Evolutionary conservation across 139 green algal species (phyloP), one percentile per base, ranked within the genome.

Genomic region (Trebouxia sp.): DNA sequence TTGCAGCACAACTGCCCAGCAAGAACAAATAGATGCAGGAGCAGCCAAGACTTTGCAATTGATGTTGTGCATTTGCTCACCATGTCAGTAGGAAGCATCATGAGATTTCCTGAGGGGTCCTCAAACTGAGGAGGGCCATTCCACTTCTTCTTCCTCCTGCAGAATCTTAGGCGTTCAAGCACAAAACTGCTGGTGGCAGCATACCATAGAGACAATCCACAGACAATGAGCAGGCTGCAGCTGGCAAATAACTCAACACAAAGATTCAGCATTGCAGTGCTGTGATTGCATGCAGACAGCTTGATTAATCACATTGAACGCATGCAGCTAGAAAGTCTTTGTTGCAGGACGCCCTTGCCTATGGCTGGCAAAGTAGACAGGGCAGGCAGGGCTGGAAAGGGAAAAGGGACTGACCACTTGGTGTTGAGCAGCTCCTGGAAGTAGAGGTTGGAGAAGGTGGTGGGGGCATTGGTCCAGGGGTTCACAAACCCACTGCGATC

Each of bases 11-110:
- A n/a, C n/a, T n/a, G n/a, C n/a, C n/a, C n/a, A n/a, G n/a, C n/a
- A n/a, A n/a, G n/a, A n/a, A n/a, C n/a, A n/a, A n/a, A n/a, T n/a
- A n/a, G n/a, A n/a, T n/a, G n/a, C n/a, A n/a, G n/a, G n/a, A n/a
- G n/a, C n/a, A n/a, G n/a, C n/a, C n/a, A n/a, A n/a, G n/a, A n/a
- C n/a, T n/a, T n/a, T n/a, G n/a, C n/a, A n/a, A n/a, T n/a, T n/a
- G n/a, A n/a, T n/a, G n/a, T n/a, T n/a, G n/a, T n/a, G n/a, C n/a
- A n/a, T n/a, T 38, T 9, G 76, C 43, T 80, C 28, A 87, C 79
- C 87, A 91, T 82, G 78, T 94, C 90, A 41, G 90, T 90, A 28
- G 90, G 89, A 55, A 97, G 85, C 94, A 98, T 98, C 94, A 98
- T 98, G 26, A 98, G 88, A 78, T 89, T 26, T 3, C 81, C 77